Conservation (phyloP, 345 rosid species). For the Salix dunnii region DNA sequence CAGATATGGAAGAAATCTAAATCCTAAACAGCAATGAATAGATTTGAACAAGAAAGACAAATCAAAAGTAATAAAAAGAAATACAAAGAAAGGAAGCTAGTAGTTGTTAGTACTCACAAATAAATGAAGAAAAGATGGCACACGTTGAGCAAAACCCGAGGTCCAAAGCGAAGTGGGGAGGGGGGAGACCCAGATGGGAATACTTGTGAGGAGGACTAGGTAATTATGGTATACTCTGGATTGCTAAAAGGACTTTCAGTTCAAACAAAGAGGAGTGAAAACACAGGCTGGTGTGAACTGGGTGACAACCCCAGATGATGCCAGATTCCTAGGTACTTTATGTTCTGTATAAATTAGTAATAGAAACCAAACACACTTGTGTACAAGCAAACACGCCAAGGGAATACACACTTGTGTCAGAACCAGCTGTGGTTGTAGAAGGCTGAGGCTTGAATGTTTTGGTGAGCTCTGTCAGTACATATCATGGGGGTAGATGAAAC, state of each 20-base stretch:
- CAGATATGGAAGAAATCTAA: neutral
- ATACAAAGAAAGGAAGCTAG: neutral
- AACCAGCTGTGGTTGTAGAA: neutral
- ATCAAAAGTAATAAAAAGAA: conserved; percentile 5
- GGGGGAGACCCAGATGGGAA: conserved; percentile 9
- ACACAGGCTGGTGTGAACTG: conserved; percentile 24
- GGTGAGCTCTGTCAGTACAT: neutral
- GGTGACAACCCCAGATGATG: conserved; percentile 26
- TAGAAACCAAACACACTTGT: neutral
- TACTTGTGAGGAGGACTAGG: neutral
- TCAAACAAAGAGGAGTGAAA: conserved; percentile 8
- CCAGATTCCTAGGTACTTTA: conserved; percentile 21
- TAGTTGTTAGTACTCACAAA: neutral
- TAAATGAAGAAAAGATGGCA: conserved; percentile 23
- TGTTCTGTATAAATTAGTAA: neutral
- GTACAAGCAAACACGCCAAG: neutral
- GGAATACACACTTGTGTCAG: neutral
- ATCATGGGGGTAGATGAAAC: neutral
- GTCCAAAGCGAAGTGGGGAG: neutral
- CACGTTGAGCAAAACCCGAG: conserved; percentile 29
- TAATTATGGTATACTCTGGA: conserved; percentile 12
- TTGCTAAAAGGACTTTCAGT: neutral
- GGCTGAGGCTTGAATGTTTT: neutral
- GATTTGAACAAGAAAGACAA: neutral
- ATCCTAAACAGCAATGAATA: neutral